These are phyloP conservation scores for Cucurbitaria berberidis DNA, from an alignment of 2,329 filamentous ascomycete species.

Conservation along the genomic window DNA sequence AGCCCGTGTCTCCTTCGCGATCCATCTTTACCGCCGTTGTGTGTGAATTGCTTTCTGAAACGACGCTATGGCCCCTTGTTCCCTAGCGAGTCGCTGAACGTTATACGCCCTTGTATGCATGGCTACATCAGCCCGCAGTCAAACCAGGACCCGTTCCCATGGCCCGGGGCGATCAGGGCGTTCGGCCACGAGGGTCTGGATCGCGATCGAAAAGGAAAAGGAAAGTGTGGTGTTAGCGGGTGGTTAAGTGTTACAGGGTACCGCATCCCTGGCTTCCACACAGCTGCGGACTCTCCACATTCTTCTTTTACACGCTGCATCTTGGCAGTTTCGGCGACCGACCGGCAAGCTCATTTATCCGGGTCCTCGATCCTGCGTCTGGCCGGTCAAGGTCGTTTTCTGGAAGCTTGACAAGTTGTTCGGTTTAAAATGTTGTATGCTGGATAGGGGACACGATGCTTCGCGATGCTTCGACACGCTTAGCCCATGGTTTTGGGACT, in stretches of 20 bases:
- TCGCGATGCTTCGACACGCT: too few species aligned
- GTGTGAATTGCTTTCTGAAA: not conserved
- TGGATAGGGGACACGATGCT: too few species aligned
- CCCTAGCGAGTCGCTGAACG: not conserved
- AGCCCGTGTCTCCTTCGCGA: too few species aligned
- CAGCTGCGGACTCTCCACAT: not conserved
- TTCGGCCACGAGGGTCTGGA: slow-evolving; percentile 7
- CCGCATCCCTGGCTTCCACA: slow-evolving; percentile 2
- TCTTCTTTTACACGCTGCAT: too few species aligned
- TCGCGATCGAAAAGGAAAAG: not conserved
- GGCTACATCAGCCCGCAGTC: slow-evolving; percentile 8
- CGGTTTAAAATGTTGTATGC: too few species aligned
- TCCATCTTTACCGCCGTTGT: too few species aligned
- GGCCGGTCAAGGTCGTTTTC: not conserved
- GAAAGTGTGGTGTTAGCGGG: slow-evolving; percentile 2
- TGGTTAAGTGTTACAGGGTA: slow-evolving; percentile 17
- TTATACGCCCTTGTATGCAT: not conserved
- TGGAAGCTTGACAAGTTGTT: slow-evolving; percentile 11
- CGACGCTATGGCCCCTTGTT: not conserved
- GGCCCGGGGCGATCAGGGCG: slow-evolving; percentile 23
- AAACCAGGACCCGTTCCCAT: slow-evolving; percentile 20
- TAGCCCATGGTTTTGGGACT: slow-evolving; percentile 12
- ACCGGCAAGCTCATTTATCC: not conserved
- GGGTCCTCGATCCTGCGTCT: not conserved
- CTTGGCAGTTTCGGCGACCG: slow-evolving; percentile 2